Conservation (phyloP, 73 alveolate species). For the Paramecium bursaria region DNA sequence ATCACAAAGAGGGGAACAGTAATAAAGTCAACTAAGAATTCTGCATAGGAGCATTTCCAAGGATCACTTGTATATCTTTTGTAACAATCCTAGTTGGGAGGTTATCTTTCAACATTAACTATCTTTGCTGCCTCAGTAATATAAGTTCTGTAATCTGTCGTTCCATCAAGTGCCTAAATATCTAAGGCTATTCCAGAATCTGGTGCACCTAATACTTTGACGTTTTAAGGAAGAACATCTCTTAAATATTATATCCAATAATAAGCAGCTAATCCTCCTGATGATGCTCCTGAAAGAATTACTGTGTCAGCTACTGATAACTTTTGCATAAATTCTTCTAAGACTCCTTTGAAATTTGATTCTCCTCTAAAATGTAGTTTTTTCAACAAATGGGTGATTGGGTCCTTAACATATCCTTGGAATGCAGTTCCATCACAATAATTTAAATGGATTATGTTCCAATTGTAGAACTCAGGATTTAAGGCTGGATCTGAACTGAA, state of each 20-base stretch:
- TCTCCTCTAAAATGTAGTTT: background rate
- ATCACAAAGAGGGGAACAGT: constrained; percentile 20
- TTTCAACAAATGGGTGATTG: too few species aligned
- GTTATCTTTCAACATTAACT: background rate
- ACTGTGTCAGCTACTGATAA: constrained; percentile 1
- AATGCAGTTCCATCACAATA: constrained; percentile 61
- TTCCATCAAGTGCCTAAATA: constrained; percentile 32
- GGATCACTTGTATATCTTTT: background rate
- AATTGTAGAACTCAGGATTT: constrained; percentile 44
- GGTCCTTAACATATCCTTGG: constrained; percentile 15
- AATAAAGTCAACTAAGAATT: constrained; percentile 1
- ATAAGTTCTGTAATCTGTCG: background rate
- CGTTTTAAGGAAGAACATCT: background rate
- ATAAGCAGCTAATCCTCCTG: constrained; percentile 62
- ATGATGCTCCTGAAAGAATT: constrained; percentile 23
- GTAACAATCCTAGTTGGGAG: constrained; percentile 18
- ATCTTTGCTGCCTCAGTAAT: background rate
- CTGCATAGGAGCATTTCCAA: constrained; percentile 50
- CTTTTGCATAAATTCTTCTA: too few species aligned
- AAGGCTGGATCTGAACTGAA: background rate
- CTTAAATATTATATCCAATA: constrained; percentile 35
- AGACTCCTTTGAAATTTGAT: constrained; percentile 35
- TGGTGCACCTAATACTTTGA: constrained; percentile 26
- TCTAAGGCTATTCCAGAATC: constrained; percentile 53
- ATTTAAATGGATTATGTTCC: constrained; percentile 25